Conservation (phyloP, 2,329 filamentous ascomycete genomes). For the Arthrobotrys musiformis region DNA sequence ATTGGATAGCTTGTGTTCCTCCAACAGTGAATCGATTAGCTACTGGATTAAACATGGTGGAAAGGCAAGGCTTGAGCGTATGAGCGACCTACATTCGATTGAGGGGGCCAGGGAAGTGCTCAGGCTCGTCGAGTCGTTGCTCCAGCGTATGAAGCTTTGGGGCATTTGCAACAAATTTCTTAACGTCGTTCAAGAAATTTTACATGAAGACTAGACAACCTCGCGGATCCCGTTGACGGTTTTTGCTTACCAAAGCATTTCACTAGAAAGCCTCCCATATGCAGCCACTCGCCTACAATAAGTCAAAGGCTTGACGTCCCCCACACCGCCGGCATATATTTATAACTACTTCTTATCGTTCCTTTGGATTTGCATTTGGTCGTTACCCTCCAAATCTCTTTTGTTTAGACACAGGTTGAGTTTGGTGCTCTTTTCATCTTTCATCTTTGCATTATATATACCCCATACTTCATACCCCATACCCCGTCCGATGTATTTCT, state of each 20-base stretch:
- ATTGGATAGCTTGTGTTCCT: constrained; percentile 52
- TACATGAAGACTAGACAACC: constrained; percentile 49
- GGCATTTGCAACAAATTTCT: constrained; percentile 59
- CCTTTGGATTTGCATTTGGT: constrained; percentile 18
- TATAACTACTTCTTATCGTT: constrained; percentile 25
- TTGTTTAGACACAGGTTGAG: constrained; percentile 41
- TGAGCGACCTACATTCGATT: constrained; percentile 57
- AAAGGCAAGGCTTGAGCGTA: constrained; percentile 58
- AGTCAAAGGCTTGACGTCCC: constrained; percentile 8
- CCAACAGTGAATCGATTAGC: constrained; percentile 47
- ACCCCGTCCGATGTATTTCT: constrained; percentile 24
- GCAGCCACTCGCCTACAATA: background rate
- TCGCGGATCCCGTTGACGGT: background rate
- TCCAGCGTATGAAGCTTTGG: constrained; percentile 59
- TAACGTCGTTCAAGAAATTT: constrained; percentile 58
- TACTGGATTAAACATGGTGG: constrained; percentile 59
- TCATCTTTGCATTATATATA: constrained; percentile 46
- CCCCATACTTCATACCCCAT: constrained; percentile 44
- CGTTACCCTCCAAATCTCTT: constrained; percentile 24
- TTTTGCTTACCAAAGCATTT: constrained; percentile 2
- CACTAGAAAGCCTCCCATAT: background rate
- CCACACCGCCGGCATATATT: background rate
- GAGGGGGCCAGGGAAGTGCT: constrained; percentile 58
- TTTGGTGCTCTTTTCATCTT: constrained; percentile 44
- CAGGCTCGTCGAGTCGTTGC: constrained; percentile 58